phyloP scores from a whole-genome alignment of 257 asterid genomes.

The Thymus quinquecostatus region DNA sequence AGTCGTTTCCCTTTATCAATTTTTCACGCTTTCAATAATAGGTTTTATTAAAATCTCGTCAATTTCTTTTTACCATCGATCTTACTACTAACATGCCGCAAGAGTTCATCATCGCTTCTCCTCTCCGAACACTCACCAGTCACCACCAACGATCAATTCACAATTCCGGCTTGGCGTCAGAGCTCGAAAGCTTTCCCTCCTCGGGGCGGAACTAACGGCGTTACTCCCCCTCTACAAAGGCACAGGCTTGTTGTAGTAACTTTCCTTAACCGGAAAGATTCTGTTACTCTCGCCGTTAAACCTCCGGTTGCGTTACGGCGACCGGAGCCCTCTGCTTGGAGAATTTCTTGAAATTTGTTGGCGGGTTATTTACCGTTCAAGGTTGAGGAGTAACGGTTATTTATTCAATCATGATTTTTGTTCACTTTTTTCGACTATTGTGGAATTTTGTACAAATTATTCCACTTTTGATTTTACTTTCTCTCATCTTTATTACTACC shows the following conservation, averaged over 20 bases:
- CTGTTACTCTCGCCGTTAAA: slow-evolving; percentile 44
- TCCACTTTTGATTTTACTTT: too few species aligned
- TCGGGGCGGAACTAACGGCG: slow-evolving; percentile 27
- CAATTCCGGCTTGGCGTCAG: slow-evolving; percentile 38
- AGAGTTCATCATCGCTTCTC: slow-evolving; percentile 29
- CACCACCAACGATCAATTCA: slow-evolving; percentile 6
- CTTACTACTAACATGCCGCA: slow-evolving; percentile 37
- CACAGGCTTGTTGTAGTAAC: slow-evolving; percentile 28
- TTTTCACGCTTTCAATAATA: too few species aligned
- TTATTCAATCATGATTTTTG: too few species aligned
- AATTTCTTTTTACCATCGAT: slow-evolving; percentile 42
- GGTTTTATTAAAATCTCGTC: too few species aligned
- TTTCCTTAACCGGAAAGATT: slow-evolving; percentile 30
- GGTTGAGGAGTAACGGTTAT: too few species aligned
- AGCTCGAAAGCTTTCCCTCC: slow-evolving; percentile 47
- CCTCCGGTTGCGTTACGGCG: slow-evolving; percentile 79
- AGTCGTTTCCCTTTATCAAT: too few species aligned
- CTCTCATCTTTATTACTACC: too few species aligned
- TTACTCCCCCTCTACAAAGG: slow-evolving; percentile 31
- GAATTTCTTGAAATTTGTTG: too few species aligned
- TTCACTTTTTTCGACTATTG: too few species aligned
- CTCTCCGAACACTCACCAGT: slow-evolving; percentile 25
- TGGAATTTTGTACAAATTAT: too few species aligned
- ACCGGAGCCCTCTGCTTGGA: slow-evolving; percentile 42
- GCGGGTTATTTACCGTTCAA: too few species aligned